phyloP scores from a whole-genome alignment of 2,329 filamentous ascomycete genomes.

The Talaromyces sp. region DNA sequence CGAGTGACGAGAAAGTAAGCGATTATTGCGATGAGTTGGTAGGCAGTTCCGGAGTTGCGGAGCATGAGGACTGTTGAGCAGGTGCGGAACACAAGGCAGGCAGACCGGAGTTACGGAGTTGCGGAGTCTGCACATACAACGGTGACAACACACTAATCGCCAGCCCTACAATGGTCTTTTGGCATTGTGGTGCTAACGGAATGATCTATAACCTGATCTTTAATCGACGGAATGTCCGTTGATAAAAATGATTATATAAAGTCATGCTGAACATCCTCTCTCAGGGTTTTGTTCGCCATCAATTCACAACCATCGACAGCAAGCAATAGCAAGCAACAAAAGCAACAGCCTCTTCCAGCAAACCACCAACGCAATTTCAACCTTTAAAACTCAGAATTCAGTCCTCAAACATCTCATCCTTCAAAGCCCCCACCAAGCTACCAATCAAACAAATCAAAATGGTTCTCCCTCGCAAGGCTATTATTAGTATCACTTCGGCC shows the following conservation, averaged over 20 bases:
- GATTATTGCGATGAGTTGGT: neutral
- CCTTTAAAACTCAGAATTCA: neutral
- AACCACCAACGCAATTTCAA: neutral
- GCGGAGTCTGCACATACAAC: neutral
- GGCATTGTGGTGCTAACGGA: neutral
- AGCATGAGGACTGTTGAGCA: neutral
- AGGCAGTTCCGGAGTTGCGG: neutral
- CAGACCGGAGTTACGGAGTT: neutral
- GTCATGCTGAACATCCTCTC: neutral
- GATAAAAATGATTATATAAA: neutral
- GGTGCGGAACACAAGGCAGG: neutral
- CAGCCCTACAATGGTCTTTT: neutral
- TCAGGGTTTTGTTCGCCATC: neutral
- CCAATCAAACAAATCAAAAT: neutral
- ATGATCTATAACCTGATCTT: neutral
- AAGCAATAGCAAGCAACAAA: neutral
- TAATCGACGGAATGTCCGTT: neutral
- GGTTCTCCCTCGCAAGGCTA: conserved; percentile 8
- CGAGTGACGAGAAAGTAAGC: neutral
- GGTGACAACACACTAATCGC: too few species aligned
- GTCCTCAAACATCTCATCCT: neutral
- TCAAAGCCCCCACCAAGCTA: neutral
- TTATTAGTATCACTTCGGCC: conserved; percentile 12
- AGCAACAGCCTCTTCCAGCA: neutral
- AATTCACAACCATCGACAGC: neutral